phyloP scores from a whole-genome alignment of 495 filamentous ascomycete species.

The Schizothecium vesticola region DNA sequence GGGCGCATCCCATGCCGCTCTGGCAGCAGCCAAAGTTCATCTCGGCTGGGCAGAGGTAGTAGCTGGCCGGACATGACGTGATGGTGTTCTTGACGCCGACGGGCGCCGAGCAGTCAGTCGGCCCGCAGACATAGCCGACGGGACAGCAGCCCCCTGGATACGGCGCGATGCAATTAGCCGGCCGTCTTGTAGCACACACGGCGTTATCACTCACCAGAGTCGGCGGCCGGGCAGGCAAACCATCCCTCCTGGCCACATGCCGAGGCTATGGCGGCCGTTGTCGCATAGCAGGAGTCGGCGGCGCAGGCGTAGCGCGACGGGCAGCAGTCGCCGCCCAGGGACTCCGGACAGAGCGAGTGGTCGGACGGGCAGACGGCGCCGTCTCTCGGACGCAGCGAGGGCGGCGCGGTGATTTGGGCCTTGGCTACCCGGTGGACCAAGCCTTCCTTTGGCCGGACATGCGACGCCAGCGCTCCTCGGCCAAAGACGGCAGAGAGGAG shows the following conservation, averaged over 20 bases:
- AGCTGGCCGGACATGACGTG: conserved; percentile 28
- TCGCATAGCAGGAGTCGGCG: conserved; percentile 40
- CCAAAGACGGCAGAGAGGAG: conserved; percentile 23
- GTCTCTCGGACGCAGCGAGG: conserved; percentile 16
- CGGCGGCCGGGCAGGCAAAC: conserved; percentile 28
- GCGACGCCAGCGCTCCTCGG: conserved; percentile 19
- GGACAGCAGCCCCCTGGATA: conserved; percentile 31
- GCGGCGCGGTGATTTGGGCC: conserved; percentile 25
- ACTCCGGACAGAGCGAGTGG: conserved; percentile 32
- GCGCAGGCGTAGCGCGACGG: conserved; percentile 38
- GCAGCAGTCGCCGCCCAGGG: conserved; percentile 39
- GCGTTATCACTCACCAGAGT: conserved; percentile 16
- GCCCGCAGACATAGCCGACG: conserved; percentile 32
- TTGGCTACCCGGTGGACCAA: conserved; percentile 35
- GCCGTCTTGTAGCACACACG: too few species aligned
- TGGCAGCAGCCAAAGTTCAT: conserved; percentile 39
- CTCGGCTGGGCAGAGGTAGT: conserved; percentile 34
- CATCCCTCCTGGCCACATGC: conserved; percentile 30
- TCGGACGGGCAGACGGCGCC: conserved; percentile 23
- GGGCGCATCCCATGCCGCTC: conserved; percentile 35
- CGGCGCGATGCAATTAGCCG: neutral
- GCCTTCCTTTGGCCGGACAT: conserved; percentile 14
- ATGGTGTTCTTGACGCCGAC: conserved; percentile 20
- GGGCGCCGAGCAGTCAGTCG: conserved; percentile 26
- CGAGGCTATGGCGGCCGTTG: conserved; percentile 34